Evolutionary conservation across 139 green algal genomes (phyloP), one percentile per base, ranked within the genome.

Genomic region (Chlamydomonas urium): DNA sequence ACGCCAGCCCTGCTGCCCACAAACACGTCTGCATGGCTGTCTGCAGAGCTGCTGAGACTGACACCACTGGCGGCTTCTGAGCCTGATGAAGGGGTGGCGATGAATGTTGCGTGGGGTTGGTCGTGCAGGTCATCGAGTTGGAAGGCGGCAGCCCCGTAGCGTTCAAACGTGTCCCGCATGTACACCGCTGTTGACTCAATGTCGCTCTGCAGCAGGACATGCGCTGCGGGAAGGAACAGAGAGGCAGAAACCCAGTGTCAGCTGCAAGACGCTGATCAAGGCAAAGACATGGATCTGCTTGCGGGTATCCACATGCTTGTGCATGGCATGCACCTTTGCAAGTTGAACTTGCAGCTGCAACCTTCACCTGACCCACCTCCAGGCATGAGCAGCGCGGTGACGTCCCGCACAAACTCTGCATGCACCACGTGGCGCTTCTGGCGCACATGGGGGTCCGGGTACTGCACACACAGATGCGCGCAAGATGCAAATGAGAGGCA

Each of bases 361-460:
- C 45, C 21, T 21, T 56, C 35, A 28, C 32, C 33, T 1, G 21
- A 26, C 76, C 24, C 72, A 74, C 77, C 78, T 23, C 73, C 75
- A 2, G 66, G 74, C 4, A n/a, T n/a, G 42, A 90, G 65, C 26
- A 84, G 37, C 1, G 53, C 17, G 2, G 37, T 61, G 2, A 91
- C 38, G 6, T 63, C 71, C 42, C 70, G 37, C 38, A 91, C 84
- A 19, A 92, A 66, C 58, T 77, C n/a, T 26, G 68, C 65, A 73
- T 94, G 90, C 48, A 95, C 87, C 6, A 91, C 73, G 21, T 89
- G 75, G 28, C 88, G 75, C 75, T 94, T 91, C 56, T 81, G 73
- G 47, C 93, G 93, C 65, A 93, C 91, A 73, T 96, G 90, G 0
- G 91, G 91, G 69, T 96, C 90, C 1, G 90, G 90, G 74, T 89